Conservation (phyloP, 257 asterid genomes). For the Solanum paucissectum region DNA sequence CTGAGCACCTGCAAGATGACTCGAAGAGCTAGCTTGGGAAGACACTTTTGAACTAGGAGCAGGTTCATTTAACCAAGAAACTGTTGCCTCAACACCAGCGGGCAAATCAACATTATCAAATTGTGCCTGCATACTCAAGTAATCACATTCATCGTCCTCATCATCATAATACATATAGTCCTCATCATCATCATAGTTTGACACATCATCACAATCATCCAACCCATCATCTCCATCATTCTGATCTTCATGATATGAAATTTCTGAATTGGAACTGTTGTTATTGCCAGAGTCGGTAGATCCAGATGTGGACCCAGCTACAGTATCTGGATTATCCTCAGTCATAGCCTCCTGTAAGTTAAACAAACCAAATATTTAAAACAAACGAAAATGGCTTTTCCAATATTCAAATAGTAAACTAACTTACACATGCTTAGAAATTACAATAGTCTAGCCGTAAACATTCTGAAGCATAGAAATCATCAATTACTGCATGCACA, state of each 20-base stretch:
- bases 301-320: conserved; percentile 21
- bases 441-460: neutral
- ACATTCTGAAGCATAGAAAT: neutral
- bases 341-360: conserved; percentile 21
- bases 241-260: conserved; percentile 26
- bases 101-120: conserved; percentile 56
- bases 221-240: conserved; percentile 11
- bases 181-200: conserved; percentile 18
- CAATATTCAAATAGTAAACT: neutral
- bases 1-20: neutral
- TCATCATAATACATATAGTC: conserved; percentile 8
- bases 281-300: conserved; percentile 16
- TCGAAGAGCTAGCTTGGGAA: neutral
- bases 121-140: conserved; percentile 40
- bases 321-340: conserved; percentile 13
- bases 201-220: conserved; percentile 9
- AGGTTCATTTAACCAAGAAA: conserved; percentile 32
- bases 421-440: neutral
- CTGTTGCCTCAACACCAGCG: conserved; percentile 55
- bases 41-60: conserved; percentile 9
- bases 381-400: neutral
- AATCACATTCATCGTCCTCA: conserved; percentile 15
- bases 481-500: neutral
- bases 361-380: neutral
- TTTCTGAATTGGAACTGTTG: conserved; percentile 23